phyloP scores from a whole-genome alignment of 371 early-diverging fungal genomes.

The Thermomucor indicae-seudaticae region DNA sequence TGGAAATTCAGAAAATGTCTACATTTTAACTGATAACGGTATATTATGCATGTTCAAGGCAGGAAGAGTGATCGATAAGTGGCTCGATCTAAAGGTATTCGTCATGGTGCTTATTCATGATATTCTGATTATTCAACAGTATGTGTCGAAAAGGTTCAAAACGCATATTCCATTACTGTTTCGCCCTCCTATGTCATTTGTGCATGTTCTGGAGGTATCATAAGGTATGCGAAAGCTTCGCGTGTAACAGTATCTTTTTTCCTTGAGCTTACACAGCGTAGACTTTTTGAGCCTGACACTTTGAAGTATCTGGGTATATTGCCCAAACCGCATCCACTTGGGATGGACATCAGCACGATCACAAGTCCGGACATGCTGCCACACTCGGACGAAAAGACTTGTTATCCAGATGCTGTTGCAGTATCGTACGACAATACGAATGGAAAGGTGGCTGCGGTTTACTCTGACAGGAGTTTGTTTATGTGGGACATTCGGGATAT shows the following conservation, averaged over 20 bases:
- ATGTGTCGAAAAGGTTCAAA: slow-evolving; percentile 37
- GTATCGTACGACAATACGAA: slow-evolving; percentile 44
- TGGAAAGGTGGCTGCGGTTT: slow-evolving; percentile 52
- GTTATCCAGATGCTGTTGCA: slow-evolving; percentile 63
- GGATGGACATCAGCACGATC: slow-evolving; percentile 50
- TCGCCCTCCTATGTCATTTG: slow-evolving; percentile 63
- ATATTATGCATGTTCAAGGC: slow-evolving; percentile 67
- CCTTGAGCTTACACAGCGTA: slow-evolving; percentile 10
- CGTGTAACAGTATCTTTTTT: neutral
- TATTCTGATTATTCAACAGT: neutral
- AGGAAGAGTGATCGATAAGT: slow-evolving; percentile 67
- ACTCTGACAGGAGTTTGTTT: slow-evolving; percentile 70
- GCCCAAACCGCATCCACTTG: slow-evolving; percentile 72
- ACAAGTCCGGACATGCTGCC: slow-evolving; percentile 32
- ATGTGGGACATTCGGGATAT: slow-evolving; percentile 75
- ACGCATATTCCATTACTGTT: slow-evolving; percentile 63
- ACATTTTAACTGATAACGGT: slow-evolving; percentile 68
- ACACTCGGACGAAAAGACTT: slow-evolving; percentile 16
- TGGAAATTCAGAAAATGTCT: slow-evolving; percentile 46
- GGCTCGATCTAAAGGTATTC: slow-evolving; percentile 72
- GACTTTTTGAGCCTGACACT: slow-evolving; percentile 69
- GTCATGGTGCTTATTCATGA: neutral
- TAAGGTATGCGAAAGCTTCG: slow-evolving; percentile 39
- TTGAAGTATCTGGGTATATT: slow-evolving; percentile 68
- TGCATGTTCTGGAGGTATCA: slow-evolving; percentile 70